Evolutionary conservation across 1,284 basidiomycete genomes (phyloP).

Genomic region (Testicularia cyperi): DNA sequence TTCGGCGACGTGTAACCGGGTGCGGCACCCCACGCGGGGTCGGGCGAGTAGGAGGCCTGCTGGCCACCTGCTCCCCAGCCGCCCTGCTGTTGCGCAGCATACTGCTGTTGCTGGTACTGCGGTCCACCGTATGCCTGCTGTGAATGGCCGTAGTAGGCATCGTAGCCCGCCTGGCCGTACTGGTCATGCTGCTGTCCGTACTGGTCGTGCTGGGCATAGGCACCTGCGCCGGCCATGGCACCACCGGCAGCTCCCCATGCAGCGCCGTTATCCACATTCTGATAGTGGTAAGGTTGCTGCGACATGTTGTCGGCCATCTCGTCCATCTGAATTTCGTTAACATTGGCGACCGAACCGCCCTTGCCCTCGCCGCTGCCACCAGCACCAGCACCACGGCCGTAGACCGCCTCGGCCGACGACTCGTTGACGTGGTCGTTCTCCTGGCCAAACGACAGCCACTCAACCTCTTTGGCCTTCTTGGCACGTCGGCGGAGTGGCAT

Average conservation of each 20-base stretch:
- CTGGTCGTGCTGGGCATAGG: constrained; percentile 13
- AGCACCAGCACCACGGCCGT: constrained; percentile 25
- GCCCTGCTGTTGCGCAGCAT: constrained; percentile 20
- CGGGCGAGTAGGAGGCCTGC: constrained; percentile 9
- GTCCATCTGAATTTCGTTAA: constrained; percentile 43
- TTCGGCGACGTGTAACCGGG: constrained; percentile 21
- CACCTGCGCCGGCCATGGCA: constrained; percentile 9
- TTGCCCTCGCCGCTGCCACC: constrained; percentile 34
- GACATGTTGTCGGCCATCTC: constrained; percentile 27
- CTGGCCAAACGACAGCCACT: constrained; percentile 44
- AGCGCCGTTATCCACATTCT: constrained; percentile 18
- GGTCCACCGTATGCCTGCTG: constrained; percentile 12
- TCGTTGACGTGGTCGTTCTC: constrained; percentile 50
- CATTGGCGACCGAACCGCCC: constrained; percentile 30
- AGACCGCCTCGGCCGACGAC: constrained; percentile 31
- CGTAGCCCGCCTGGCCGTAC: constrained; percentile 22
- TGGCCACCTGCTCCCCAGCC: constrained; percentile 4
- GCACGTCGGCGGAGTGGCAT: constrained; percentile 36
- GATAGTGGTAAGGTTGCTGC: constrained; percentile 36
- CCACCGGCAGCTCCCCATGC: constrained; percentile 19
- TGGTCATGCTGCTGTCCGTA: constrained; percentile 25
- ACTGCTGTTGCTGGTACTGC: constrained; percentile 22
- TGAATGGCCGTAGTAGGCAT: constrained; percentile 31
- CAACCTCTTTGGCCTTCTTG: constrained; percentile 43
- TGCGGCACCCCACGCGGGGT: constrained; percentile 30